These are phyloP conservation scores for Cladophialophora bantiana DNA, from an alignment of 2,329 filamentous ascomycete genomes.

Conservation along the genomic window DNA sequence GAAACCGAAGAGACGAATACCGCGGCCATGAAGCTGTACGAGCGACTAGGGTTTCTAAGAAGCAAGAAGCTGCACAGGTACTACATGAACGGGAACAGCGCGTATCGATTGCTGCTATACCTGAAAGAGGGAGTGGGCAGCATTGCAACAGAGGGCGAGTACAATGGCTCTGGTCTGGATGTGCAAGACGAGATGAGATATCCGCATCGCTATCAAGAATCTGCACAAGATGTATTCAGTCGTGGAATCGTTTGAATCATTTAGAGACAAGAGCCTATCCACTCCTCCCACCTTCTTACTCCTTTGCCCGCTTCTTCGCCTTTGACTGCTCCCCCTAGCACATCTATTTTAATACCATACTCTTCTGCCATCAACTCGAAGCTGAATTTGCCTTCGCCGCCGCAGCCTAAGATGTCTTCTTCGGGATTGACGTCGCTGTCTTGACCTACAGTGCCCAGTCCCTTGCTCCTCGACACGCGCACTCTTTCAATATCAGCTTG, in stretches of 20 bases:
- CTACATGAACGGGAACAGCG: constrained; percentile 95
- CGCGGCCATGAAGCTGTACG: constrained; percentile 89
- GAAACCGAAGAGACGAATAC: constrained; percentile 95
- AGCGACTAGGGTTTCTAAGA: constrained; percentile 86
- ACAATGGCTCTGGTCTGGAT: constrained; percentile 27
- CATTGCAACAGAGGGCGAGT: constrained; percentile 49
- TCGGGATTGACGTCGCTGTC: constrained; percentile 66
- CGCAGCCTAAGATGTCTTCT: constrained; percentile 83
- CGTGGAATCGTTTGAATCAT: constrained; percentile 38
- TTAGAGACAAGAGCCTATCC: constrained; percentile 80
- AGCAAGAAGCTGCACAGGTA: constrained; percentile 94
- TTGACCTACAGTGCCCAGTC: constrained; percentile 57
- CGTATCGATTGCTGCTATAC: constrained; percentile 84
- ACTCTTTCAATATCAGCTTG: constrained; percentile 84
- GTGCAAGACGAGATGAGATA: constrained; percentile 36
- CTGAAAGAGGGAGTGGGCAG: constrained; percentile 67
- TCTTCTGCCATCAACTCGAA: constrained; percentile 84
- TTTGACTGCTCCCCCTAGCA: constrained; percentile 73
- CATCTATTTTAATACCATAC: constrained; percentile 75
- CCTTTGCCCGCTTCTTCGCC: constrained; percentile 69
- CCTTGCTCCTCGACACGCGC: constrained; percentile 77
- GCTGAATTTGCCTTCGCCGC: constrained; percentile 76
- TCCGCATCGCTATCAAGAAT: constrained; percentile 18
- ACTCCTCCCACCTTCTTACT: constrained; percentile 85
- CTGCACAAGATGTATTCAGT: constrained; percentile 23